Evolutionary conservation across 1,284 basidiomycete species (phyloP).

Genomic region (Ceratobasidium sp.): DNA sequence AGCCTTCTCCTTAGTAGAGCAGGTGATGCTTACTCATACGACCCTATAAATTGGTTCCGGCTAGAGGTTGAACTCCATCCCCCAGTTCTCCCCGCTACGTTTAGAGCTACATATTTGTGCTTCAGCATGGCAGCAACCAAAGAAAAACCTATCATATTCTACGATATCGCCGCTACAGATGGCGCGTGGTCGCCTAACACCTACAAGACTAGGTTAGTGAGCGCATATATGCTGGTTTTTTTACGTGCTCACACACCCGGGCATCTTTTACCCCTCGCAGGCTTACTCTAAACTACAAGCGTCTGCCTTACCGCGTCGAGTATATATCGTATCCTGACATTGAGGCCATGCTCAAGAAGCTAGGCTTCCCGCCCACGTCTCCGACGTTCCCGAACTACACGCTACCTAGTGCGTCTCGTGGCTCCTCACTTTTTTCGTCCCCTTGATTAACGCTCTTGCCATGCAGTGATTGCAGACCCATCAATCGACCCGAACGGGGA

Average conservation of each 20-base stretch:
- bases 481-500: constrained; percentile 36
- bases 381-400: constrained; percentile 21
- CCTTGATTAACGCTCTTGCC: background rate
- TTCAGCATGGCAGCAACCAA: background rate
- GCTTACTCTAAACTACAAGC: constrained; percentile 47
- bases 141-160: constrained; percentile 3
- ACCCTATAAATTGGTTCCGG: too few relatives aligned
- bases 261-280: constrained; percentile 4
- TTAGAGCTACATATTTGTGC: background rate
- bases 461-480: constrained; percentile 41
- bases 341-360: constrained; percentile 42
- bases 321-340: constrained; percentile 47
- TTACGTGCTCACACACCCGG: background rate
- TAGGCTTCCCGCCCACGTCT: constrained; percentile 52
- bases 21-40: too few relatives aligned
- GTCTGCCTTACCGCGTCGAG: constrained; percentile 46
- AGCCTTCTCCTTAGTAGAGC: too few relatives aligned
- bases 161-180: constrained; percentile 2
- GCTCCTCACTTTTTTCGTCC: background rate
- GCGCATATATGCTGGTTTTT: background rate
- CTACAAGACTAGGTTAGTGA: background rate
- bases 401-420: constrained; percentile 3
- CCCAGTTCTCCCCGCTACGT: too few relatives aligned
- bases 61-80: too few relatives aligned
- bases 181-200: background rate